Evolutionary conservation across 257 asterid genomes (phyloP).

Genomic region (Nicotiana undulata): DNA sequence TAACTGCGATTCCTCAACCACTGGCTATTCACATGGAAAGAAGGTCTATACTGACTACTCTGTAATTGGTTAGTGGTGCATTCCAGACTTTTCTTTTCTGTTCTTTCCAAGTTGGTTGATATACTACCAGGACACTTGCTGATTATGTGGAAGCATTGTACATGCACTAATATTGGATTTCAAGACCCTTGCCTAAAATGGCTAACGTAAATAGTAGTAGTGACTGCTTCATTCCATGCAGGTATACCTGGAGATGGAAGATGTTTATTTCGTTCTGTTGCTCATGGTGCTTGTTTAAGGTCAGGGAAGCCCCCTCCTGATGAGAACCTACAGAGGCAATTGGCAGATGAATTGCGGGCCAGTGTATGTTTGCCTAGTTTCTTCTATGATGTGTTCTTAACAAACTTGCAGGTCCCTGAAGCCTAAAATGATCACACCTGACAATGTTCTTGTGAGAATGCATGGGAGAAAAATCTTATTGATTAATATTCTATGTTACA

Average conservation of each 20-base stretch:
- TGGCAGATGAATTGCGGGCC: slow-evolving; percentile 83
- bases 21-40: slow-evolving; percentile 46
- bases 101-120: background rate
- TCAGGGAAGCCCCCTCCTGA: slow-evolving; percentile 70
- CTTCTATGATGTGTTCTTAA: background rate
- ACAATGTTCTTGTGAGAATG: too few species aligned
- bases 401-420: background rate
- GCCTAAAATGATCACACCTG: background rate
- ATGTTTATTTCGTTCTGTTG: slow-evolving; percentile 93
- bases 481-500: too few species aligned
- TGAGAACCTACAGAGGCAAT: slow-evolving; percentile 63
- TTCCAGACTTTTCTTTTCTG: background rate
- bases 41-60: slow-evolving; percentile 59
- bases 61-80: slow-evolving; percentile 46
- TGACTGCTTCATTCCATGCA: slow-evolving; percentile 23
- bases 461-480: too few species aligned
- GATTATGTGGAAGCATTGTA: background rate
- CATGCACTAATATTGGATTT: background rate
- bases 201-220: background rate
- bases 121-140: background rate
- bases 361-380: slow-evolving; percentile 40
- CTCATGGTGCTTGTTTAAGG: slow-evolving; percentile 84
- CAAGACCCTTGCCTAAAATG: background rate
- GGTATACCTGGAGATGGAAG: slow-evolving; percentile 99
- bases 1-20: slow-evolving; percentile 19